Base-by-base conservation (phyloP, 495 filamentous ascomycete genomes). In the Saxispiralis lemnorum region DNA sequence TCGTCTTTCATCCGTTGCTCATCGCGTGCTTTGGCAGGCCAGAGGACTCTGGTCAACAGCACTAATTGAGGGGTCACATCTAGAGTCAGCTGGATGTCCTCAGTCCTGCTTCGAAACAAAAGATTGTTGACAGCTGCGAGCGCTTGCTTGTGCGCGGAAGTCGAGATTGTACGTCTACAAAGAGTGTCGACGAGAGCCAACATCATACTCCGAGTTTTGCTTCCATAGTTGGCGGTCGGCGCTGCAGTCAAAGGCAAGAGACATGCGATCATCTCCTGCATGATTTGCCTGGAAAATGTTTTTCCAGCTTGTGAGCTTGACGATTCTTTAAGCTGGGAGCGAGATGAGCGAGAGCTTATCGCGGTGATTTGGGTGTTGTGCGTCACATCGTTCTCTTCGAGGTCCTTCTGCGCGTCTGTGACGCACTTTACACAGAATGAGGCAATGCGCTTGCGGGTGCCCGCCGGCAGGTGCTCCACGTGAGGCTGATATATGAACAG, bases 81-180 rank as follows among this genome's bases (percentile, higher is more conserved):
- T 46, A 69, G 67, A 11, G 74, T 70, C 19, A 92, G 63, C 12
- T 68, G 56, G 14, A 75, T 66, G 44, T 81, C 69, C 53, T 92
- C 80, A 30, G 75, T 73, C 32, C 82, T 63, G 1, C 75, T 71
- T 49, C 64, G 72, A 24, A 63, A 63, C 34, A 89, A 57, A 30
- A 94, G 61, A 49, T 65, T 63, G 63, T 89, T 92, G 49, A 96
- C 69, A 40, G 73, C 66, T 33, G 73, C 76, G 50, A 94, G 81
- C 15, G 77, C 79, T 39, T 74, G 58, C 49, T 80, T 76, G 46
- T 83, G 78, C 24, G 74, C 63, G 51, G 66, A 68, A 20, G 65
- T 57, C 11, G 31, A n/a, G 10, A 40, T 20, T 7, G 33, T 18
- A 9, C 10, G 13, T 16, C 14, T 24, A 7, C 37, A 31, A 41